Conservation (phyloP, 441 rosid genomes). For the Gossypium schwendimanii region DNA sequence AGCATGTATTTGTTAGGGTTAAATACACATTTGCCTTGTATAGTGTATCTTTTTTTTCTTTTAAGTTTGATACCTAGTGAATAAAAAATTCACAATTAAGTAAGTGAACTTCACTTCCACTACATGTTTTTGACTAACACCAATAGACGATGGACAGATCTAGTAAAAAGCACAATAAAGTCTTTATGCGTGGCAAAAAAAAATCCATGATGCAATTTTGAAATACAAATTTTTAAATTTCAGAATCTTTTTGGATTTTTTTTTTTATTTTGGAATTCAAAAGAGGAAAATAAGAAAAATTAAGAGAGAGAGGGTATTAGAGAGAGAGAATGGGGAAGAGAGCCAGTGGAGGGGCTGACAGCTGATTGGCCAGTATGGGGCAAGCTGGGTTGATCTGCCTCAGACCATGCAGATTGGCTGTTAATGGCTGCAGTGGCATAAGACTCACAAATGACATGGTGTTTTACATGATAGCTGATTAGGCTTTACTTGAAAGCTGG, state of each 20-base stretch:
- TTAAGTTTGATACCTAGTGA: background rate
- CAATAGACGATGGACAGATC: background rate
- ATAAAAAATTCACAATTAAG: background rate
- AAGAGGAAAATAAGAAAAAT: background rate
- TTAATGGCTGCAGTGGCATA: background rate
- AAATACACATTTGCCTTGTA: background rate
- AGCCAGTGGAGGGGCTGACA: background rate
- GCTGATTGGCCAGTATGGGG: background rate
- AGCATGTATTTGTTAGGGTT: background rate
- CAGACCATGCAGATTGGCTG: background rate
- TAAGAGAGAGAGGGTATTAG: background rate
- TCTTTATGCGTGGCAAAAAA: background rate
- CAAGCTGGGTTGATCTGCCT: background rate
- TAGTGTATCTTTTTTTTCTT: background rate
- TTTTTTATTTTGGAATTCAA: background rate
- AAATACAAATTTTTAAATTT: background rate
- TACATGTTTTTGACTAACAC: background rate
- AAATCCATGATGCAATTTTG: background rate
- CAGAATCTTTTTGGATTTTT: background rate
- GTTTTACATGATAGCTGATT: background rate
- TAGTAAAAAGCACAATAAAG: background rate
- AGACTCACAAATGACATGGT: background rate
- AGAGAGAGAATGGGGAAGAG: background rate
- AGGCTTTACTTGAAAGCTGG: background rate
- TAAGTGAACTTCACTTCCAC: background rate